Conservation (phyloP, 2,329 filamentous ascomycete species). For the Pseudogymnoascus sp. region DNA sequence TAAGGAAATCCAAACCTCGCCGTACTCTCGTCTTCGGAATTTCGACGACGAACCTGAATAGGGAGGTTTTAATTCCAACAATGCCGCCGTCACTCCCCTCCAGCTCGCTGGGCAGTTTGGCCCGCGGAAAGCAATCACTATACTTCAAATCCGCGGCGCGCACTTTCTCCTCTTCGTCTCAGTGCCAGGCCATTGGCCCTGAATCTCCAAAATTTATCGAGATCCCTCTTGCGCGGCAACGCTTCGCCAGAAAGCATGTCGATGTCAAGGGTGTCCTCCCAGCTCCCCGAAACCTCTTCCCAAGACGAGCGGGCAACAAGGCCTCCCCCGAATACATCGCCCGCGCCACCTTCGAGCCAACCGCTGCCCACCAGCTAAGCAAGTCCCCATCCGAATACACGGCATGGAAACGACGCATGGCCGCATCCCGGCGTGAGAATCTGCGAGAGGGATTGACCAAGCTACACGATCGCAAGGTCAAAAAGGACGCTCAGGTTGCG, state of each 20-base stretch:
- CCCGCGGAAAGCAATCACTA: constrained; percentile 24
- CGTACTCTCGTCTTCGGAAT: neutral
- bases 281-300: constrained; percentile 73
- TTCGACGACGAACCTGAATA: constrained; percentile 4
- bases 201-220: constrained; percentile 85
- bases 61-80: neutral
- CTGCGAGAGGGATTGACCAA: constrained; percentile 61
- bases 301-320: constrained; percentile 49
- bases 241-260: constrained; percentile 34
- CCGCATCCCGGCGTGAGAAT: constrained; percentile 60
- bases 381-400: constrained; percentile 23
- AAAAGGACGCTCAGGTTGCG: constrained; percentile 29
- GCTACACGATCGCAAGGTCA: constrained; percentile 57
- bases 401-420: constrained; percentile 65
- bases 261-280: constrained; percentile 71
- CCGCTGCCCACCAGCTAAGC: constrained; percentile 14
- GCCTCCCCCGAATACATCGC: constrained; percentile 50
- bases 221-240: constrained; percentile 66
- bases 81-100: constrained; percentile 24
- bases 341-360: constrained; percentile 48
- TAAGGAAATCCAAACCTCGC: constrained; percentile 9
- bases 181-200: constrained; percentile 52
- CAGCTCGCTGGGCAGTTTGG: constrained; percentile 24
- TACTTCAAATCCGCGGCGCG: constrained; percentile 26
- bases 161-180: constrained; percentile 38